A percentile compares a stretch with the other conserved stretches of the same genome.
Evolutionary conservation across 768 basidiomycete genomes (phyloP).

Genomic region (Rhizopogon roseolus): DNA sequence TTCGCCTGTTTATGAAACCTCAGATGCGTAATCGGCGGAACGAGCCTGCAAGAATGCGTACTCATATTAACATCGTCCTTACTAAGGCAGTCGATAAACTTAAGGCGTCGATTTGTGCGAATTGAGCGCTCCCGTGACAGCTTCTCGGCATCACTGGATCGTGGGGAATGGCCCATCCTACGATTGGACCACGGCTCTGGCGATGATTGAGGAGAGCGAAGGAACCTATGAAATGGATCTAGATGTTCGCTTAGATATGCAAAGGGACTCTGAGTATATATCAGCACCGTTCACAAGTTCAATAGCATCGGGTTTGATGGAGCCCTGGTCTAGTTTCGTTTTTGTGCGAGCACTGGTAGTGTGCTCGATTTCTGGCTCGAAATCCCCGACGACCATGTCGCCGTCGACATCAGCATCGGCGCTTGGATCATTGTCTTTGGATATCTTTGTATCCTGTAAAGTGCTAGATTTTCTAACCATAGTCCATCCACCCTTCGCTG

Average conservation of each 20-base stretch:
- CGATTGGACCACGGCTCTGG: slow-evolving; percentile 11
- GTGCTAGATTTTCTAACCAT: slow-evolving; percentile 51
- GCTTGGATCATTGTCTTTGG: slow-evolving; percentile 18
- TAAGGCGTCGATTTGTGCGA: slow-evolving; percentile 70
- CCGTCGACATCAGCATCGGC: slow-evolving; percentile 66
- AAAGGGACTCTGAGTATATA: slow-evolving; percentile 9
- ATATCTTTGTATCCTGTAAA: slow-evolving; percentile 18
- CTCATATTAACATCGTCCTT: slow-evolving; percentile 74
- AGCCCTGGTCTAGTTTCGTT: slow-evolving; percentile 39
- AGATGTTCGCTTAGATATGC: slow-evolving; percentile 26
- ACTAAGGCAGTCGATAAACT: slow-evolving; percentile 76
- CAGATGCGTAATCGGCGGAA: slow-evolving; percentile 2
- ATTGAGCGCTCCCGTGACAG: slow-evolving; percentile 73
- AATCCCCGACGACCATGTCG: slow-evolving; percentile 73
- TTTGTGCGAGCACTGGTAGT: slow-evolving; percentile 27
- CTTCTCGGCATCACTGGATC: slow-evolving; percentile 43
- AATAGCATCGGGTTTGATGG: slow-evolving; percentile 62
- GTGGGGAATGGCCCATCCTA: slow-evolving; percentile 7
- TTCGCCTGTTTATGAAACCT: slow-evolving; percentile 48
- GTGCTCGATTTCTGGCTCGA: slow-evolving; percentile 52
- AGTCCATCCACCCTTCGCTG: slow-evolving; percentile 69
- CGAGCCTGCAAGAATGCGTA: background rate
- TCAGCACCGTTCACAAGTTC: slow-evolving; percentile 72
- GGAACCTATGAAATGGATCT: slow-evolving; percentile 60
- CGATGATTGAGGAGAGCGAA: slow-evolving; percentile 27